Conservation (phyloP, 176 grass and related monocot genomes). For the Chrysopogon serrulatus region DNA sequence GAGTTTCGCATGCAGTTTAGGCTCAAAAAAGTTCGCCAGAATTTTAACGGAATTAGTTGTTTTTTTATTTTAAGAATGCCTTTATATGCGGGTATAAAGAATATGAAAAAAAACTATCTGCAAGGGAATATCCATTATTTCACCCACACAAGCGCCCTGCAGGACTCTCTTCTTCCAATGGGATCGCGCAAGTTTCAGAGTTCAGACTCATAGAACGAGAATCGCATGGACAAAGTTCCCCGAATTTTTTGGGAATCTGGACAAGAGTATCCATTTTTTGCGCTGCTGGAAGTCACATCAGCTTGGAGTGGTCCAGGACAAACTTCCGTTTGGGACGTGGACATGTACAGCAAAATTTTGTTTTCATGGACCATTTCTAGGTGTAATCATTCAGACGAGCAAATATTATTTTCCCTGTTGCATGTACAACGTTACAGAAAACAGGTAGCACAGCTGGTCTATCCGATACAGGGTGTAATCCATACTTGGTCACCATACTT, state of each 20-base stretch:
- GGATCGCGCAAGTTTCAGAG: not conserved
- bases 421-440: not conserved
- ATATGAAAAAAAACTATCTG: too few species aligned
- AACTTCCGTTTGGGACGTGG: not conserved
- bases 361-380: not conserved
- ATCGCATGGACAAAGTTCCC: too few species aligned
- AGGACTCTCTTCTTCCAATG: not conserved
- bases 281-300: not conserved
- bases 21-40: too few species aligned
- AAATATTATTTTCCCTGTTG: not conserved
- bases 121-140: too few species aligned
- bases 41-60: too few species aligned
- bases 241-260: too few species aligned
- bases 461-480: not conserved
- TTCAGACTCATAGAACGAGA: not conserved
- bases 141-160: too few species aligned
- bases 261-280: slow-evolving; percentile 26
- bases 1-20: too few species aligned
- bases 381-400: not conserved
- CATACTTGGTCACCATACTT: too few species aligned
- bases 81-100: too few species aligned
- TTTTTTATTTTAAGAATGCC: too few species aligned
- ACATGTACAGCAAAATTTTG: not conserved
- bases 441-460: not conserved
- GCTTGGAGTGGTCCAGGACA: not conserved